These are phyloP conservation scores for Russula griseocarnosa DNA, from an alignment of 768 basidiomycete species.

Conservation along the genomic window DNA sequence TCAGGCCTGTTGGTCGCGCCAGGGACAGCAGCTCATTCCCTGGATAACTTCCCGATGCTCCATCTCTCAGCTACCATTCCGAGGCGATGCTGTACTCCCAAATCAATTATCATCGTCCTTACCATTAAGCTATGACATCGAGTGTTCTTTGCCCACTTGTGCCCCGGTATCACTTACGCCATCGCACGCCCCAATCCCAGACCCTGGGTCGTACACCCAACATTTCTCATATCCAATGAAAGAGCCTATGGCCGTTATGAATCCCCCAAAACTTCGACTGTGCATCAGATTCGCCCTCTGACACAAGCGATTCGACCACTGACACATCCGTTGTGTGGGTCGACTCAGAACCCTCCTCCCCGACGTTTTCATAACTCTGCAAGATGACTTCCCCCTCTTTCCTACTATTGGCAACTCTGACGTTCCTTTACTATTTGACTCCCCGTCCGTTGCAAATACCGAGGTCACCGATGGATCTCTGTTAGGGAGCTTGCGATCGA, in stretches of 20 bases:
- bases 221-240: neutral
- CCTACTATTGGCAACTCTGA: neutral
- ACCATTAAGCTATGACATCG: neutral
- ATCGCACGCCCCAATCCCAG: neutral
- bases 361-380: conserved; percentile 1
- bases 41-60: neutral
- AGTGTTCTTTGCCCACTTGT: neutral
- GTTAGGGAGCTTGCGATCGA: neutral
- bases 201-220: neutral
- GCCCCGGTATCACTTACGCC: neutral
- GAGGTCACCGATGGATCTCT: neutral
- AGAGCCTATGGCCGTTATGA: neutral
- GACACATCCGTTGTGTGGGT: conserved; percentile 1
- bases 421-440: neutral
- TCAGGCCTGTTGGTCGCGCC: neutral
- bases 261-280: neutral
- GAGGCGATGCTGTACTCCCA: no score
- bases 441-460: neutral
- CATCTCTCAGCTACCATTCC: neutral
- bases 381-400: neutral
- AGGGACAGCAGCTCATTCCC: neutral
- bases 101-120: neutral
- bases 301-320: neutral
- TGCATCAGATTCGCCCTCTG: conserved; percentile 10
- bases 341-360: conserved; percentile 7